Conservation (phyloP, 306 rosid species). For the Rubus parviflorus region DNA sequence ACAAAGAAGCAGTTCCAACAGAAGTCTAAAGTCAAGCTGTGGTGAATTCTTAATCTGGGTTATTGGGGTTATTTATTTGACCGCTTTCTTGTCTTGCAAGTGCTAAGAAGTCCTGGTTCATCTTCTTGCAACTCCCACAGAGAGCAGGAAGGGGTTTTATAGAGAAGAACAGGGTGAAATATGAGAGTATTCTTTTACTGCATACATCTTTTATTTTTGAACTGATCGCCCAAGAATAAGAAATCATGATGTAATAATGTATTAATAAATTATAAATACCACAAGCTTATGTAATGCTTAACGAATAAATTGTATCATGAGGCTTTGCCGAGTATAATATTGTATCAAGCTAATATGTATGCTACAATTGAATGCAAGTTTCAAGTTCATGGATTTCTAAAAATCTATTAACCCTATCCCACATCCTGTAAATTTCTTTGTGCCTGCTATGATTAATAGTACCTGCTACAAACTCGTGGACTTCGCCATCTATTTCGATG, state of each 20-base stretch:
- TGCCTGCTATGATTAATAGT: conserved; percentile 17
- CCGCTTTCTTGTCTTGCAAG: background rate
- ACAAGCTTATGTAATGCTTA: background rate
- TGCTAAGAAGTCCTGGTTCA: background rate
- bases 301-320: background rate
- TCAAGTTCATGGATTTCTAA: background rate
- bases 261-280: background rate
- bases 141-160: background rate
- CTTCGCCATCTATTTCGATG: conserved; percentile 38
- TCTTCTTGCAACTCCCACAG: background rate
- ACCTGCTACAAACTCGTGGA: conserved; percentile 43
- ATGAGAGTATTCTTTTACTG: background rate
- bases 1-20: conserved; percentile 64
- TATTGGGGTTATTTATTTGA: background rate
- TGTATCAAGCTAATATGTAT: background rate
- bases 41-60: conserved; percentile 42
- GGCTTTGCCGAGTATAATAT: background rate
- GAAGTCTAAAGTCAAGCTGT: conserved; percentile 56
- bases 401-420: conserved; percentile 14
- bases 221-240: background rate
- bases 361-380: background rate
- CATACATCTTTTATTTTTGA: background rate
- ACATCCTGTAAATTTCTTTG: conserved; percentile 32
- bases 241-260: background rate
- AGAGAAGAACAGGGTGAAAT: background rate